Conservation (phyloP, 768 basidiomycete genomes). For the Termitomyces sp. region DNA sequence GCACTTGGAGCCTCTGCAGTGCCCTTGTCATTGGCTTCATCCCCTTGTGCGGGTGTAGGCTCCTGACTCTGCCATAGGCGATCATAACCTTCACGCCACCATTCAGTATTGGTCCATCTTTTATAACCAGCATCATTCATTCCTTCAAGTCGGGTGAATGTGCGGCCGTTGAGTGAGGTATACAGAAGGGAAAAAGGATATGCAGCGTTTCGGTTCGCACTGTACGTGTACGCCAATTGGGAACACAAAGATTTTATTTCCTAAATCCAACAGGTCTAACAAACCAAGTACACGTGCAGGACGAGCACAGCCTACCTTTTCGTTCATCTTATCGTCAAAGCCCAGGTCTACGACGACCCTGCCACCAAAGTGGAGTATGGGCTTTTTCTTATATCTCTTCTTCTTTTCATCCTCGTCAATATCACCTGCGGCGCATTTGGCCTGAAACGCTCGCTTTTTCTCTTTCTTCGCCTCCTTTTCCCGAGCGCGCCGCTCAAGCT, state of each 20-base stretch:
- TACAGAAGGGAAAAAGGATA: conserved; percentile 74
- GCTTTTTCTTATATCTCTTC: conserved; percentile 37
- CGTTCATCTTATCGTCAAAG: conserved; percentile 91
- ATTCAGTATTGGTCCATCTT: conserved; percentile 80
- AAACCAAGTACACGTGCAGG: conserved; percentile 8
- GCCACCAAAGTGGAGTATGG: conserved; percentile 48
- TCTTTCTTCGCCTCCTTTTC: conserved; percentile 78
- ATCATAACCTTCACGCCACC: conserved; percentile 79
- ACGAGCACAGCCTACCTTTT: conserved; percentile 60
- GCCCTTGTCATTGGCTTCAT: neutral
- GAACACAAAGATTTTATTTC: conserved; percentile 88
- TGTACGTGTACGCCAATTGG: conserved; percentile 91
- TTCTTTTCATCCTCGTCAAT: conserved; percentile 42
- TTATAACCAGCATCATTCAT: conserved; percentile 65
- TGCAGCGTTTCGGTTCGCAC: conserved; percentile 71
- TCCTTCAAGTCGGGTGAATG: conserved; percentile 58
- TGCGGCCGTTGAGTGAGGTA: conserved; percentile 76
- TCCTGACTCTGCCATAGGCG: conserved; percentile 48
- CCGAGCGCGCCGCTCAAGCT: conserved; percentile 68
- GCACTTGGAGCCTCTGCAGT: neutral
- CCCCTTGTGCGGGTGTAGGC: neutral
- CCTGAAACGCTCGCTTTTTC: conserved; percentile 59
- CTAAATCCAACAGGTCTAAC: conserved; percentile 38
- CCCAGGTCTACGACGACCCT: conserved; percentile 82
- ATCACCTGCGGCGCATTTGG: conserved; percentile 64